Conservation (phyloP, 108 stramenopile species). For the Nitzschia sp. region DNA sequence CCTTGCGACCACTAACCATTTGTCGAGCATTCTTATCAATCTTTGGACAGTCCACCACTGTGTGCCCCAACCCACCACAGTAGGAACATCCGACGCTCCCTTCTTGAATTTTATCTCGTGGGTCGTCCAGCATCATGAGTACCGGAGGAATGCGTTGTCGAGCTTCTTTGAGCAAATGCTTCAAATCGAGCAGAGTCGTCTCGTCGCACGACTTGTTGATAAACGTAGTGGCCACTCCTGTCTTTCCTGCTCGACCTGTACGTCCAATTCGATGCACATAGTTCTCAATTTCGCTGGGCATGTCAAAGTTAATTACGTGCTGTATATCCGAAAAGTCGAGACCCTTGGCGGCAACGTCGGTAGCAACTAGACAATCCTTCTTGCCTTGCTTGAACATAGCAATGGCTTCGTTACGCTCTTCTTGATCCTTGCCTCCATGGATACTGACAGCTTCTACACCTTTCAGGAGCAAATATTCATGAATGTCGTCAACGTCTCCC, state of each 20-base stretch:
- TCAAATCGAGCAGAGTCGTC: constrained; percentile 93
- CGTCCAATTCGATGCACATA: constrained; percentile 96
- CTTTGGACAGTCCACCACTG: constrained; percentile 98
- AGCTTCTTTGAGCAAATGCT: constrained; percentile 97
- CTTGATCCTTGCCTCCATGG: constrained; percentile 99
- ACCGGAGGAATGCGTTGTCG: constrained; percentile 98
- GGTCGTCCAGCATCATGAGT: constrained; percentile 97
- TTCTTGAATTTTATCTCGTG: constrained; percentile 65
- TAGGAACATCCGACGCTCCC: constrained; percentile 95
- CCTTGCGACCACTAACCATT: constrained; percentile 86
- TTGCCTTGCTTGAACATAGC: constrained; percentile 85
- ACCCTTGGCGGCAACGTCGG: constrained; percentile 99
- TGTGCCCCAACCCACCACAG: constrained; percentile 99
- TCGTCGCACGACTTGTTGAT: constrained; percentile 96
- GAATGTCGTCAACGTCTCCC: constrained; percentile 98
- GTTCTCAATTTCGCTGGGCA: constrained; percentile 99
- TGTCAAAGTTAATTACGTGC: constrained; percentile 99
- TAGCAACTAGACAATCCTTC: constrained; percentile 98
- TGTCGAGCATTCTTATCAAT: constrained; percentile 97
- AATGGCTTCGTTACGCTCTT: constrained; percentile 97
- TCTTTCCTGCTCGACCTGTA: constrained; percentile 98
- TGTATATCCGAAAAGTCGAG: constrained; percentile 98
- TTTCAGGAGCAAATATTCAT: constrained; percentile 97
- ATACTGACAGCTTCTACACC: constrained; percentile 97
- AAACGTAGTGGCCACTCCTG: constrained; percentile 99